Percentiles rank a stretch among this genome's conserved stretches.
These are phyloP conservation scores for Albugo laibachii DNA, from an alignment of 352 stramenopile genomes.

Conservation along the genomic window DNA sequence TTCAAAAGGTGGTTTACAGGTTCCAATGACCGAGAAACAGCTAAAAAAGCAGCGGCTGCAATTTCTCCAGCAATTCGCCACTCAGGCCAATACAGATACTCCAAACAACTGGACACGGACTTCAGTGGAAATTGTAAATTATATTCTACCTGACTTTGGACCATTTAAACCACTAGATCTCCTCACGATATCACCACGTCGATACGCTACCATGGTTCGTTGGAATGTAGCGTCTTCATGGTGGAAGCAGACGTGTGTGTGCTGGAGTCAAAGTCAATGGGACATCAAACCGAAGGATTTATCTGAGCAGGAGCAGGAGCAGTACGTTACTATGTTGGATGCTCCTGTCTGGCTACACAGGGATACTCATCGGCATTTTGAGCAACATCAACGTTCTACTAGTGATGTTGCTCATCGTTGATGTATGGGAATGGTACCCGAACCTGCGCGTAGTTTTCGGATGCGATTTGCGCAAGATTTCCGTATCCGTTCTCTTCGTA, in stretches of 20 bases:
- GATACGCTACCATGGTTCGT: slow-evolving; percentile 3
- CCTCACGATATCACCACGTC: slow-evolving; percentile 4
- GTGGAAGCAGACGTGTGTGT: slow-evolving; percentile 2
- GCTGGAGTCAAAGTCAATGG: slow-evolving; percentile 5
- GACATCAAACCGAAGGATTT: background rate
- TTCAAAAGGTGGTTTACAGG: slow-evolving; percentile 2
- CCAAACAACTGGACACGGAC: slow-evolving; percentile 3
- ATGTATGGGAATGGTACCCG: background rate
- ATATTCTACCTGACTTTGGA: slow-evolving; percentile 2
- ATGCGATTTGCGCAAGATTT: no score
- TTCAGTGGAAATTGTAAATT: background rate
- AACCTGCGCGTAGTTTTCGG: background rate
- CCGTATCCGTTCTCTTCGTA: no score
- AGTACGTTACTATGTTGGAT: background rate
- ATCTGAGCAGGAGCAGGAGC: no score
- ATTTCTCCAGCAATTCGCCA: slow-evolving; percentile 5
- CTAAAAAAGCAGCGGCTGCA: slow-evolving; percentile 4
- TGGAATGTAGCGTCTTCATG: slow-evolving; percentile 1
- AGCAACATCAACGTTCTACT: background rate
- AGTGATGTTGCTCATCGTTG: background rate
- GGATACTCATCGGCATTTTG: background rate
- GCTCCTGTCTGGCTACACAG: slow-evolving; percentile 5
- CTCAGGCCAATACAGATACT: background rate
- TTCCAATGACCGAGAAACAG: slow-evolving; percentile 2
- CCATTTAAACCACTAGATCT: slow-evolving; percentile 1